Conservation (phyloP, 495 filamentous ascomycete species). For the Mytilinidion resinicola region DNA sequence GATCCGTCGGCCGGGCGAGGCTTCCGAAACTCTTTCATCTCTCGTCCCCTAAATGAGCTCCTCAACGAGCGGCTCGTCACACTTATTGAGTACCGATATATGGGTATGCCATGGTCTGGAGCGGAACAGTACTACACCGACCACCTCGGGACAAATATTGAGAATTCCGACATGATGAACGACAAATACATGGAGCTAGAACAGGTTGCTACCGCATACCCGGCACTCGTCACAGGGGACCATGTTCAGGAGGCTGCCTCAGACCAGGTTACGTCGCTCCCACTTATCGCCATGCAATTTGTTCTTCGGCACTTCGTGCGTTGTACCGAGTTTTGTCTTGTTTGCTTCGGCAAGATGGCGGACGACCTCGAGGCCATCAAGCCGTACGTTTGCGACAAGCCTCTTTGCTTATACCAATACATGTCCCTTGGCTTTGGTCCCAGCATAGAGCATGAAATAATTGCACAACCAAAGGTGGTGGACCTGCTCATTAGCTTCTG, state of each 20-base stretch:
- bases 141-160: constrained; percentile 37
- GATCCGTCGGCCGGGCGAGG: constrained; percentile 4
- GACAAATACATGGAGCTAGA: constrained; percentile 36
- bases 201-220: constrained; percentile 20
- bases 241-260: constrained; percentile 21
- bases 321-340: constrained; percentile 82
- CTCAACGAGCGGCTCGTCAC: constrained; percentile 60
- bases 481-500: constrained; percentile 82
- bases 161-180: constrained; percentile 31
- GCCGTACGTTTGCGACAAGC: constrained; percentile 79
- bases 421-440: constrained; percentile 83
- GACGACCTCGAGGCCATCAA: constrained; percentile 77
- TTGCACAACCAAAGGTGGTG: constrained; percentile 73
- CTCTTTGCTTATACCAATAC: constrained; percentile 85
- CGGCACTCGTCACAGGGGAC: constrained; percentile 32
- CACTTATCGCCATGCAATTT: constrained; percentile 74
- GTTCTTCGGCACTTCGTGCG: constrained; percentile 70
- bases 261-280: constrained; percentile 46
- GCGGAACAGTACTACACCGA: constrained; percentile 57
- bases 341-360: constrained; percentile 71
- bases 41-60: constrained; percentile 61
- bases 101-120: constrained; percentile 58
- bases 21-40: constrained; percentile 60
- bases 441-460: constrained; percentile 77
- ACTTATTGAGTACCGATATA: constrained; percentile 54